phyloP scores from a whole-genome alignment of 805 yeast genomes.

The Soucietia sequanensis region DNA sequence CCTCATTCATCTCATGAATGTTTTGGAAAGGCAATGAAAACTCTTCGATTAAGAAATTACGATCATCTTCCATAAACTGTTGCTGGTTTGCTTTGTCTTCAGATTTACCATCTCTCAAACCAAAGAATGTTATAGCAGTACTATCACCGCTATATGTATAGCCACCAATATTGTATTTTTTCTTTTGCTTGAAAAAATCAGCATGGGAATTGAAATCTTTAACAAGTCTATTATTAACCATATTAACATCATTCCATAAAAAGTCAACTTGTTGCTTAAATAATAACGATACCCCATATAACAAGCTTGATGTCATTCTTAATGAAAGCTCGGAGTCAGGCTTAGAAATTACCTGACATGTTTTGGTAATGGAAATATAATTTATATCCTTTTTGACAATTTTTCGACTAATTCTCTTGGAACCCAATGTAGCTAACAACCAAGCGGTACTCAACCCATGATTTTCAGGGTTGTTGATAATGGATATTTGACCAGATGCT shows the following conservation, averaged over 20 bases:
- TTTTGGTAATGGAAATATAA: constrained; percentile 39
- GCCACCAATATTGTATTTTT: background rate
- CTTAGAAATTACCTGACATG: constrained; percentile 33
- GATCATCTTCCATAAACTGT: constrained; percentile 23
- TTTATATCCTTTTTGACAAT: constrained; percentile 30
- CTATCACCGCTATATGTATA: background rate
- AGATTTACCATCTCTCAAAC: too few species aligned
- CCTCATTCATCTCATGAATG: constrained; percentile 3
- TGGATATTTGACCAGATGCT: background rate
- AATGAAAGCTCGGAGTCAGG: constrained; percentile 15
- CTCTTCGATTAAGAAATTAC: constrained; percentile 20
- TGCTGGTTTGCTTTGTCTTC: constrained; percentile 1
- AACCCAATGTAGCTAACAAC: constrained; percentile 43
- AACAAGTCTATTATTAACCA: constrained; percentile 11
- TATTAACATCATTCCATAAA: constrained; percentile 33
- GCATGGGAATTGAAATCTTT: too few species aligned
- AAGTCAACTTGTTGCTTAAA: constrained; percentile 50
- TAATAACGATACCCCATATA: constrained; percentile 49
- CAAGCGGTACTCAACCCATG: constrained; percentile 25
- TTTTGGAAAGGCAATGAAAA: constrained; percentile 19
- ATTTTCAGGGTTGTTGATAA: constrained; percentile 1
- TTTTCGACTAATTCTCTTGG: constrained; percentile 24
- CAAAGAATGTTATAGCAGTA: background rate
- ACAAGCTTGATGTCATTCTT: constrained; percentile 40
- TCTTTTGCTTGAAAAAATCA: constrained; percentile 2